Evolutionary conservation across 768 basidiomycete species (phyloP).

Genomic region (Tephrocybe sp.): DNA sequence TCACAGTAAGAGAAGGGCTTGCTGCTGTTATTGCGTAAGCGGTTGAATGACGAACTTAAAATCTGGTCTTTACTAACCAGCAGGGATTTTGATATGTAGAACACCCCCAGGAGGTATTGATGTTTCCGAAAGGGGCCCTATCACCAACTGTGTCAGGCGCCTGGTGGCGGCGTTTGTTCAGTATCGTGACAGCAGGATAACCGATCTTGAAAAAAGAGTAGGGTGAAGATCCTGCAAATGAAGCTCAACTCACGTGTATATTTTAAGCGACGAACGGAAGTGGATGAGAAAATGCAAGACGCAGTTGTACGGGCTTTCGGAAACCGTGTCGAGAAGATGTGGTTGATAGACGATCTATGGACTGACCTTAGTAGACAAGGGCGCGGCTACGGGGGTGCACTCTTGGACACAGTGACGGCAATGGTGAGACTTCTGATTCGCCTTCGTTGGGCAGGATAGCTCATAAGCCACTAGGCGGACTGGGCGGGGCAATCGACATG

Average conservation of each 20-base stretch:
- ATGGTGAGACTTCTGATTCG: conserved; percentile 18
- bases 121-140: background rate
- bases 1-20: conserved; percentile 24
- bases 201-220: conserved; percentile 6
- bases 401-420: conserved; percentile 24
- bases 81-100: background rate
- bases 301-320: conserved; percentile 22
- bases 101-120: background rate
- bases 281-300: conserved; percentile 20
- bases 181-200: background rate
- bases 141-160: background rate
- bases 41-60: no score
- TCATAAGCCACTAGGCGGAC: conserved; percentile 25
- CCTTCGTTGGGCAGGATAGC: background rate
- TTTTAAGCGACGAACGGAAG: conserved; percentile 20
- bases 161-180: background rate
- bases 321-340: conserved; percentile 27
- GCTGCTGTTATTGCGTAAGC: conserved; percentile 25
- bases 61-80: no score
- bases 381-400: conserved; percentile 28
- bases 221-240: background rate
- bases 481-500: conserved; percentile 22
- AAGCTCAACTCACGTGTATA: background rate
- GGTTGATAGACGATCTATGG: conserved; percentile 26
- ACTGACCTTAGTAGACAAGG: conserved; percentile 27